These are phyloP conservation scores for Oxalis stricta DNA, from an alignment of 441 rosid genomes.

Conservation along the genomic window DNA sequence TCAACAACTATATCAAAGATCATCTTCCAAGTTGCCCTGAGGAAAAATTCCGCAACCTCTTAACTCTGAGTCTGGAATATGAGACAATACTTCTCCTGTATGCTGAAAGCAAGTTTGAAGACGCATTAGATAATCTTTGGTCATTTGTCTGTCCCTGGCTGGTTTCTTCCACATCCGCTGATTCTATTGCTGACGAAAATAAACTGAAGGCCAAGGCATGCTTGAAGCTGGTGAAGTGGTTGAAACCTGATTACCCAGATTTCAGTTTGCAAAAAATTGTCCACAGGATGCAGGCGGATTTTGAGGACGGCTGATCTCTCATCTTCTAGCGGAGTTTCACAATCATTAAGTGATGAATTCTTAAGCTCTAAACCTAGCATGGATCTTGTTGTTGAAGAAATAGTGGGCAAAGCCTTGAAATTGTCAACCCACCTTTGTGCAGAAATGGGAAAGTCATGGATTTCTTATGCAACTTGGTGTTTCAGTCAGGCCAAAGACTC, in stretches of 20 bases:
- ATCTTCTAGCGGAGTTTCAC: conserved; percentile 19
- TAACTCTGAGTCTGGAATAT: conserved; percentile 56
- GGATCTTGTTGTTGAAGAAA: conserved; percentile 46
- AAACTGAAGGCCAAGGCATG: conserved; percentile 89
- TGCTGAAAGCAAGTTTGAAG: conserved; percentile 64
- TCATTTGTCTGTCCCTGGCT: conserved; percentile 61
- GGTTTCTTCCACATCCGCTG: conserved; percentile 34
- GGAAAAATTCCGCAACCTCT: conserved; percentile 31
- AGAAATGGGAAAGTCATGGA: conserved; percentile 92
- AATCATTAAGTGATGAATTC: conserved; percentile 22
- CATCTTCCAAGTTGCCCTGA: conserved; percentile 45
- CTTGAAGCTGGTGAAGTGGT: conserved; percentile 81
- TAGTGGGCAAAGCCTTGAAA: conserved; percentile 68
- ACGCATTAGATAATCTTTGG: conserved; percentile 75
- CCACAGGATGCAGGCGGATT: conserved; percentile 44
- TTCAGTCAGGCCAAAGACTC: conserved; percentile 67
- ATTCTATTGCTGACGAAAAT: conserved; percentile 41
- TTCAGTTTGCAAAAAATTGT: conserved; percentile 35
- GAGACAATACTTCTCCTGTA: conserved; percentile 64
- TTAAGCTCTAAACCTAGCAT: conserved; percentile 23
- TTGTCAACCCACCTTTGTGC: conserved; percentile 86
- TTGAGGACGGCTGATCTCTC: conserved; percentile 23
- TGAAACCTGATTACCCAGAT: conserved; percentile 43
- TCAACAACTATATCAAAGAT: conserved; percentile 45
- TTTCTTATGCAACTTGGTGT: conserved; percentile 96